phyloP scores from a whole-genome alignment of 768 basidiomycete species.

The Trametes cingulata region DNA sequence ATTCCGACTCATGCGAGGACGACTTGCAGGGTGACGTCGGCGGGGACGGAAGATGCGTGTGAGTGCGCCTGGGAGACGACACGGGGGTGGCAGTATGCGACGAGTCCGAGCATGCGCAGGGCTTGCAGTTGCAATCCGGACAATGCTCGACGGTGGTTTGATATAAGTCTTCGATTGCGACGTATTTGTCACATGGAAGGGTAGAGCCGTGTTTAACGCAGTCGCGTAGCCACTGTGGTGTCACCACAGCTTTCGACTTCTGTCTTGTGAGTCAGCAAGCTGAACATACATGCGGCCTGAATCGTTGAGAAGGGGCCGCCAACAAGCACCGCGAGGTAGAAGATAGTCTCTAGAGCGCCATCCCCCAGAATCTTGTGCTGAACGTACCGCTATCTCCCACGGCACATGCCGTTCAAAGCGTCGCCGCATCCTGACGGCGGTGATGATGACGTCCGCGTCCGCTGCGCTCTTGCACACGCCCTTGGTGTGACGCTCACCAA shows the following conservation, averaged over 20 bases:
- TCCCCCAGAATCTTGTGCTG: too few relatives aligned
- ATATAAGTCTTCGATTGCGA: constrained; percentile 53
- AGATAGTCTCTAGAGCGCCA: neutral
- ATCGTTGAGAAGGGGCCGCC: neutral
- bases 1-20: neutral
- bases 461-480: constrained; percentile 41
- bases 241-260: constrained; percentile 69
- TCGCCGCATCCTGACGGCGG: constrained; percentile 62
- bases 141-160: constrained; percentile 48
- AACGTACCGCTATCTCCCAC: constrained; percentile 65
- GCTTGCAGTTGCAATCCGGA: constrained; percentile 37
- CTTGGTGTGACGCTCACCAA: constrained; percentile 32
- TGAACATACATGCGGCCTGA: neutral
- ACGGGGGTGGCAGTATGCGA: constrained; percentile 3
- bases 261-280: constrained; percentile 27
- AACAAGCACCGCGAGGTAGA: too few relatives aligned
- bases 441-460: constrained; percentile 66
- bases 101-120: constrained; percentile 28
- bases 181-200: constrained; percentile 56
- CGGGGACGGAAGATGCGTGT: constrained; percentile 4
- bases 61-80: neutral
- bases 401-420: constrained; percentile 70
- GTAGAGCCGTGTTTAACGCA: constrained; percentile 47
- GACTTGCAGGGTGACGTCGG: neutral
- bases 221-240: constrained; percentile 68